Evolutionary conservation across 331 rosid species (phyloP), one percentile per base, ranked within the genome.

Genomic region (Pyracantha coccinea): DNA sequence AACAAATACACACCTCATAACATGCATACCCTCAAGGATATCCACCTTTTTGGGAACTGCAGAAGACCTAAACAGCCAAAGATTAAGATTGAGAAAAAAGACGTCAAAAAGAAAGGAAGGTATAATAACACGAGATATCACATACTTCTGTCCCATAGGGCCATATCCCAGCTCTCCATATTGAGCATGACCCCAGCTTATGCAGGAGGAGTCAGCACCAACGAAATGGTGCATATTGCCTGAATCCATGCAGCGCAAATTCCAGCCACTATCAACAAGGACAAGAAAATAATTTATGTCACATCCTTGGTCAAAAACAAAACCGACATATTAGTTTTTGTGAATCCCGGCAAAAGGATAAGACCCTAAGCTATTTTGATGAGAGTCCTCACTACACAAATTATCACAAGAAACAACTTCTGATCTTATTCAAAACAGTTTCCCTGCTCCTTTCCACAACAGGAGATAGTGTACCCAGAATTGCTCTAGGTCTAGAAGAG

Each of bases 131-230:
- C 2, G 19, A 44, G 50, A 69, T 7, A 70, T 14, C 12, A 75
- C 96, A 64, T 88, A 92, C 99, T 95, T 95, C 89, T 95, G 99
- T 75, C 90, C 99, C 47, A 8, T 72, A 69, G 98, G 99, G 62
- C 99, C 99, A 81, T 92, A 95, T 88, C 99, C 99, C 82, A 95
- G 85, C 84, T 95, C 99, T 66, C 99, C 99, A 79, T 95, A 72
- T 75, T 95, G 97, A 76, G 99, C 99, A 28, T 84, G 96, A 75
- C 99, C 99, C 99, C 99, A 95, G 74, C 99, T 95, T 68, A 95
- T 95, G 87, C 99, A 95, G 7, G 99, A 95, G 71, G 87, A 79
- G 78, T 95, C 99, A 58, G 99, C 99, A 81, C 98, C 99, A 59
- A 95, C 99, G 77, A 92, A 95, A 83, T 92, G 96, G 84, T 95